Base-by-base conservation (phyloP, 768 basidiomycete genomes). In the Zangia roseola region DNA sequence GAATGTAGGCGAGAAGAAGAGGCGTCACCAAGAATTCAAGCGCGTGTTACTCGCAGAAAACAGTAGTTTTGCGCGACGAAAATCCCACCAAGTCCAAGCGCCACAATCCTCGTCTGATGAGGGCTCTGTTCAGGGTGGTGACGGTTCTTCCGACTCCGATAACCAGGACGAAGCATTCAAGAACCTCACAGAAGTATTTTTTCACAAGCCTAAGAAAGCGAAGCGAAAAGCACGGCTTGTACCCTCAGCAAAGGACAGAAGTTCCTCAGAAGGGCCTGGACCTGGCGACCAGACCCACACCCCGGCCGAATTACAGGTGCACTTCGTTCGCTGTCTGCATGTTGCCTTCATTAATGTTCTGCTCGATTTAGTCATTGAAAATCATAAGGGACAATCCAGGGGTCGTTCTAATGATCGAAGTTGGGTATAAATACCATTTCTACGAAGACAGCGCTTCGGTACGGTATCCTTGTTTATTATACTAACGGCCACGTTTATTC, bases 401-500 rank as follows among this genome's bases (percentile, higher is more conserved):
- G 10, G 81, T 81, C 5, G 54, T 94, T 30, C 72, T 94, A 12
- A 82, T 93, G 77, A 72, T 94, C 20, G 86, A 92, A 64, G 82
- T 86, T 24, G 91, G 91, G 5, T 94, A 94, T 66, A 93, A 86
- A 64, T 86, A 83, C 63, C 79, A 74, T 45, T 93, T 94, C 65
- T 93, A 84, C 58, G 86, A 82, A 41, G 84, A 92, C 19, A 92
- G 94, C 59, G 92, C 92, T 1, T 81, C 82, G 74, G 89, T 84
- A 43, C 33, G 64, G 50, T 28, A 24, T 33, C 41, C 35, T 20
- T 38, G 21, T n/a, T 34, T 19, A 21, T 34, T 19, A 26, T 7
- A 24, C 23, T 2, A 26, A 13, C 34, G 45, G 5, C 21, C 10
- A 40, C 40, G 34, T 24, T 40, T 33, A 69, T 53, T 44, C 44